phyloP scores from a whole-genome alignment of 139 green algal species.

The Chlamydomonas sp. region DNA sequence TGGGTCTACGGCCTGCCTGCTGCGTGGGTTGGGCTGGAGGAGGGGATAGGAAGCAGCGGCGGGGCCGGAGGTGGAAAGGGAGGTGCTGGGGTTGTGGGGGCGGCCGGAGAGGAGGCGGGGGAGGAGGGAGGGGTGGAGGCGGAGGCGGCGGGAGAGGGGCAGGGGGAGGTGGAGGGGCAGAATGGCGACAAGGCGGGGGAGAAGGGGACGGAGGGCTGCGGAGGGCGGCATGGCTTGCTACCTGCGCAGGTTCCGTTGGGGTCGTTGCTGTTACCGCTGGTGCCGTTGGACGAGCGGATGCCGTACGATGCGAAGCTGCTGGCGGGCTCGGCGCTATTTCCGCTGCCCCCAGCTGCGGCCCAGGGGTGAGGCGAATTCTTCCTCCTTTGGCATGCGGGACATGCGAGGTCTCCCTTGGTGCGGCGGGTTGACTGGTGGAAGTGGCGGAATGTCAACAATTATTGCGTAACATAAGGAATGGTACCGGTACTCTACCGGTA shows the following conservation, averaged over 20 bases:
- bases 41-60: background rate
- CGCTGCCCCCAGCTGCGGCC: background rate
- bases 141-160: background rate
- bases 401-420: background rate
- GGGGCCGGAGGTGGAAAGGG: no score
- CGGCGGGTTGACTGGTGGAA: no score
- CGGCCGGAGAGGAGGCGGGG: background rate
- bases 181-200: background rate
- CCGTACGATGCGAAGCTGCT: conserved; percentile 3
- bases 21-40: conserved; percentile 14
- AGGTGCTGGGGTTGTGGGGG: background rate
- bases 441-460: no score
- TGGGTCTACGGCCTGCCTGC: conserved; percentile 6
- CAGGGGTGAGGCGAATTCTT: background rate
- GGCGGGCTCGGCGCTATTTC: conserved; percentile 29
- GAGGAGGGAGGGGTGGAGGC: background rate
- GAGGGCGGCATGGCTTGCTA: no score
- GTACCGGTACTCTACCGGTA: no score
- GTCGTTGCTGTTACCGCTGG: background rate
- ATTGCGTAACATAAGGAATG: no score
- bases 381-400: background rate
- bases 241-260: no score
- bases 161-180: background rate
- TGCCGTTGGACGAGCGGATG: conserved; percentile 12
- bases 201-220: no score